Conservation (phyloP, 2,329 filamentous ascomycete genomes). For the Colletotrichum sp. region DNA sequence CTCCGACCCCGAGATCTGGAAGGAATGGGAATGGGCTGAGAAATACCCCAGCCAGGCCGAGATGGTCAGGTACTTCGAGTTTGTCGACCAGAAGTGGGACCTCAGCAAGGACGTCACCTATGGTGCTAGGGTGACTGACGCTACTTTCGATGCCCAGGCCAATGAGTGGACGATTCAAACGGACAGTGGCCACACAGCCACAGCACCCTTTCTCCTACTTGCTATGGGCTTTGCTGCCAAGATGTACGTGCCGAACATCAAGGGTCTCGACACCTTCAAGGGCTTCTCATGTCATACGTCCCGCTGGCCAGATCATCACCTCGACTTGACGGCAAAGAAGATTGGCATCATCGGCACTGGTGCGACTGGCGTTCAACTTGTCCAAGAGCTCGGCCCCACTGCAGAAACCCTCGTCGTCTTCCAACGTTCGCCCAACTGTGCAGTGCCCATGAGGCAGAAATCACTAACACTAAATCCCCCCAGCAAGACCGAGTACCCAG, state of each 20-base stretch:
- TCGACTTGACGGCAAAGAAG: not conserved
- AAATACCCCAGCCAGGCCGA: constrained; percentile 36
- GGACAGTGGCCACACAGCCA: constrained; percentile 33
- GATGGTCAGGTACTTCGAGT: constrained; percentile 45
- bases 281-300: not conserved
- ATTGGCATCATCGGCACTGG: constrained; percentile 23
- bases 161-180: constrained; percentile 42
- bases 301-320: not conserved
- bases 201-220: constrained; percentile 40
- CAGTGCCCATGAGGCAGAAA: not conserved
- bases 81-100: constrained; percentile 42
- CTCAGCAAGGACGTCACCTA: constrained; percentile 46
- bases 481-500: not conserved
- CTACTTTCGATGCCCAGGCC: constrained; percentile 38
- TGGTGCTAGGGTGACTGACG: constrained; percentile 39
- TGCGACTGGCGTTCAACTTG: constrained; percentile 21
- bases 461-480: not conserved
- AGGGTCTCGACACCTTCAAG: constrained; percentile 27
- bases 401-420: constrained; percentile 21
- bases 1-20: constrained; percentile 31
- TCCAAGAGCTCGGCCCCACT: constrained; percentile 22
- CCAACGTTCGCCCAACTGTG: constrained; percentile 23
- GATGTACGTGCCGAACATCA: constrained; percentile 35
- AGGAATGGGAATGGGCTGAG: constrained; percentile 43
- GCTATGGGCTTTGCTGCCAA: constrained; percentile 45